phyloP scores from a whole-genome alignment of 2,329 filamentous ascomycete species.

The Rhynchosporium agropyri region DNA sequence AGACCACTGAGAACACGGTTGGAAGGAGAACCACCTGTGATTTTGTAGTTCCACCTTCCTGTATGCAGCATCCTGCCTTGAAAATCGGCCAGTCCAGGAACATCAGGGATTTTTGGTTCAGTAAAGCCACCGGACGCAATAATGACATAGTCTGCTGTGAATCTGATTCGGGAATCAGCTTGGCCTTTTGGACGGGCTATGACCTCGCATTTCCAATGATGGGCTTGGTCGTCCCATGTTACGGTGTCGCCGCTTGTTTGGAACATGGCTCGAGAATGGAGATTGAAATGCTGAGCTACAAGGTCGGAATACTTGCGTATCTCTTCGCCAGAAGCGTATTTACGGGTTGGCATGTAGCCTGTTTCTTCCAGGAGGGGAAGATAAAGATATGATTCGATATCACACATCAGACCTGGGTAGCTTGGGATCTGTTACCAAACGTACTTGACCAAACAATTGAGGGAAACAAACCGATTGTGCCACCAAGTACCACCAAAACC shows the following conservation, averaged over 20 bases:
- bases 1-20: constrained; percentile 42
- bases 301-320: constrained; percentile 48
- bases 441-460: neutral
- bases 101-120: constrained; percentile 50
- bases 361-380: constrained; percentile 63
- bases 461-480: constrained; percentile 44
- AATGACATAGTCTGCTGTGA: constrained; percentile 44
- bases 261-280: constrained; percentile 48
- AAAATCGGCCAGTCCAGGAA: constrained; percentile 45
- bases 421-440: constrained; percentile 22
- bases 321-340: constrained; percentile 29
- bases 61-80: constrained; percentile 49
- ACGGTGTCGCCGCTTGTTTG: constrained; percentile 48
- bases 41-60: constrained; percentile 48
- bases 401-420: constrained; percentile 54
- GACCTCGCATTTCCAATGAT: constrained; percentile 39
- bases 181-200: constrained; percentile 16
- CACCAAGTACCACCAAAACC: constrained; percentile 54
- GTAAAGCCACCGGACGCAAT: constrained; percentile 47
- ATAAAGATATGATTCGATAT: constrained; percentile 63
- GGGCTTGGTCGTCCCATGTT: constrained; percentile 50
- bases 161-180: constrained; percentile 15
- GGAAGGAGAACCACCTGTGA: constrained; percentile 45
- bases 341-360: constrained; percentile 54
- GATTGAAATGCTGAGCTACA: constrained; percentile 49